Base-by-base conservation (phyloP, 805 yeast species). In the Ascoidea asiatica region DNA sequence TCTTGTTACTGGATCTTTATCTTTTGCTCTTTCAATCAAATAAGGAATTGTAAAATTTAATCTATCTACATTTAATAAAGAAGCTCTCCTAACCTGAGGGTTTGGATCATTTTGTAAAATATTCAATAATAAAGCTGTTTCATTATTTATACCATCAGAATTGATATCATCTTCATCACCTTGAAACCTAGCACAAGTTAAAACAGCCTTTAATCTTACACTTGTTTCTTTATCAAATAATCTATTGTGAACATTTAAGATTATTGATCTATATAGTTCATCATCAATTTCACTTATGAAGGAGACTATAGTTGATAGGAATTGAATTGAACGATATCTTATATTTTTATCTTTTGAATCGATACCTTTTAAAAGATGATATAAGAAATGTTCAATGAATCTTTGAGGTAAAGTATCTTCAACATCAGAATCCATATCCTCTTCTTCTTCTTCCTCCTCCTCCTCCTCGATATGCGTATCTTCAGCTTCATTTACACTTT, bases 71-170 rank as follows among this genome's bases (percentile, higher is more conserved):
- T 87, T 84, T 39, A 81, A 63, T 54, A 88, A 62, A 0, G 90
- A 90, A 0, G 94, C 88, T 48, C 95, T 70, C 51, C 97, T 71
- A 1, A 89, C 95, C 49, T 92, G 97, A 0, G 95, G 79, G 53
- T 81, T 81, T 2, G 85, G 73, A 61, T 90, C 98, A 55, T 81
- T 75, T 53, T 77, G 81, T 52, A 86, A 66, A 0, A 79, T 69
- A n/a, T 59, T 58, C 43, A 73, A 53, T 35, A 77, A 61, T 38
- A 64, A 65, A 39, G 67, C 64, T 2, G 74, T 67, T 5, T 77
- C 76, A 47, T 67, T 67, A 46, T 69, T 68, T 23, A 66, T 55
- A 33, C 59, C 65, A 43, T 64, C 61, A 39, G 58, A 64, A 45
- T 57, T 55, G 43, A 57, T 55, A 43, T 53, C 53, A 17, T 40